Evolutionary conservation across 1,139 yeast genomes (phyloP).

Genomic region (Yamadazyma spencermartinsiae): DNA sequence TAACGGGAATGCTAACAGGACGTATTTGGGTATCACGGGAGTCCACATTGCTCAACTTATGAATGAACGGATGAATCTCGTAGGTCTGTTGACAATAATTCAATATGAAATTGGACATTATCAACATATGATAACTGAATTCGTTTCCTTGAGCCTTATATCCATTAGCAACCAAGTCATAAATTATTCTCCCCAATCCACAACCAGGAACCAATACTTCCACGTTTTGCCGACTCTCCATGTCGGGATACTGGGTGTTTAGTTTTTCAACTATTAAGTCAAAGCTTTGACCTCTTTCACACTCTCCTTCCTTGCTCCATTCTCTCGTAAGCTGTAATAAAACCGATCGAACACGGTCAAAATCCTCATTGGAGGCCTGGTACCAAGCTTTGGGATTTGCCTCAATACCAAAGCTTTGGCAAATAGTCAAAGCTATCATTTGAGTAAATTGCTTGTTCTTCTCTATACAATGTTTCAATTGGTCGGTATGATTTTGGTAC

Average conservation of each 20-base stretch:
- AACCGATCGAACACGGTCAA: constrained; percentile 62
- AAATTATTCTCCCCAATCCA: constrained; percentile 78
- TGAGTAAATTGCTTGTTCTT: constrained; percentile 51
- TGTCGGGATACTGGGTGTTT: constrained; percentile 42
- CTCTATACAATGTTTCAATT: constrained; percentile 47
- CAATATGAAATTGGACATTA: constrained; percentile 63
- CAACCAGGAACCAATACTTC: constrained; percentile 77
- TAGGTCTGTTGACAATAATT: constrained; percentile 48
- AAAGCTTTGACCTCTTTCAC: constrained; percentile 52
- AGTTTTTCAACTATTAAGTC: constrained; percentile 48
- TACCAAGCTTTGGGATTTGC: constrained; percentile 46
- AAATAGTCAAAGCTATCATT: constrained; percentile 47
- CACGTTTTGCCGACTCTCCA: constrained; percentile 34
- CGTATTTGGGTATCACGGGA: constrained; percentile 48
- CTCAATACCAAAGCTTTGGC: constrained; percentile 56
- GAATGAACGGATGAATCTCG: constrained; percentile 56
- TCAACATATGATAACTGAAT: constrained; percentile 76
- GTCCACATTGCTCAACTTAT: constrained; percentile 48
- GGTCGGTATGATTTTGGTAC: constrained; percentile 47
- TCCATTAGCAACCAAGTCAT: constrained; percentile 67
- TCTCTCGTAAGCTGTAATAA: constrained; percentile 70
- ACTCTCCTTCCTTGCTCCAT: constrained; percentile 66
- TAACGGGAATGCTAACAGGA: constrained; percentile 53
- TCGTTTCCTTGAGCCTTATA: constrained; percentile 85
- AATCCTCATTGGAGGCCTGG: constrained; percentile 43